phyloP scores from a whole-genome alignment of 805 yeast species.

The Candida hungchunana region DNA sequence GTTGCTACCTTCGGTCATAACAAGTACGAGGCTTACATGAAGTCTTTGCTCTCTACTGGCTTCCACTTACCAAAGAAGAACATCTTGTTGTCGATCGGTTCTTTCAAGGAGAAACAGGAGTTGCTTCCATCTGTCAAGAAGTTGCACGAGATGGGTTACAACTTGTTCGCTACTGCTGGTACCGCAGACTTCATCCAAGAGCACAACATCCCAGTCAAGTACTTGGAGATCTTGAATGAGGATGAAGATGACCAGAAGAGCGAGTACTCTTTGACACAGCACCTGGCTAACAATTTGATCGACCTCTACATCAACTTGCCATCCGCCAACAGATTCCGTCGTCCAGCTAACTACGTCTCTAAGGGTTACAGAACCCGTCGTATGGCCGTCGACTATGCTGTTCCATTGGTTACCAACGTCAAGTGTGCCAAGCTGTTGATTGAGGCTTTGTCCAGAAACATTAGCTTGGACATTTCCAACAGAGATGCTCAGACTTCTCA shows the following conservation, averaged over 20 bases:
- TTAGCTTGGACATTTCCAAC: conserved; percentile 60
- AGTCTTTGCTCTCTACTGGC: conserved; percentile 92
- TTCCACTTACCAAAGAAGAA: conserved; percentile 94
- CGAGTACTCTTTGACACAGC: conserved; percentile 94
- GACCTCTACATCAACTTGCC: conserved; percentile 96
- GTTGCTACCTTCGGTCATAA: conserved; percentile 96
- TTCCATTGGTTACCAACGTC: conserved; percentile 96
- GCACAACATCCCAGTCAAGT: conserved; percentile 91
- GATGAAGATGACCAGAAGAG: conserved; percentile 74
- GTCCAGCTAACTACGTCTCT: conserved; percentile 97
- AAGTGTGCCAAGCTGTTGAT: conserved; percentile 93
- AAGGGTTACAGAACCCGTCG: conserved; percentile 98
- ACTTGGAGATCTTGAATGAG: conserved; percentile 79
- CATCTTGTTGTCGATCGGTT: conserved; percentile 90
- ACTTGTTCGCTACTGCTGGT: conserved; percentile 96
- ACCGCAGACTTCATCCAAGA: conserved; percentile 98
- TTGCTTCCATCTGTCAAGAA: conserved; percentile 82
- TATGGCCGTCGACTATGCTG: conserved; percentile 98
- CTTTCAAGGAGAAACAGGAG: conserved; percentile 93
- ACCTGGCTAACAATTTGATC: conserved; percentile 92
- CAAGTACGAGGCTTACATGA: conserved; percentile 95
- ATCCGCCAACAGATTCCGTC: conserved; percentile 92
- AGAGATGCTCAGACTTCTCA: conserved; percentile 91
- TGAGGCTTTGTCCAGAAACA: conserved; percentile 82
- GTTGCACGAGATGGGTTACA: conserved; percentile 79